Base-by-base conservation (phyloP, 73 alveolate genomes). In the Diophrys sp. region DNA sequence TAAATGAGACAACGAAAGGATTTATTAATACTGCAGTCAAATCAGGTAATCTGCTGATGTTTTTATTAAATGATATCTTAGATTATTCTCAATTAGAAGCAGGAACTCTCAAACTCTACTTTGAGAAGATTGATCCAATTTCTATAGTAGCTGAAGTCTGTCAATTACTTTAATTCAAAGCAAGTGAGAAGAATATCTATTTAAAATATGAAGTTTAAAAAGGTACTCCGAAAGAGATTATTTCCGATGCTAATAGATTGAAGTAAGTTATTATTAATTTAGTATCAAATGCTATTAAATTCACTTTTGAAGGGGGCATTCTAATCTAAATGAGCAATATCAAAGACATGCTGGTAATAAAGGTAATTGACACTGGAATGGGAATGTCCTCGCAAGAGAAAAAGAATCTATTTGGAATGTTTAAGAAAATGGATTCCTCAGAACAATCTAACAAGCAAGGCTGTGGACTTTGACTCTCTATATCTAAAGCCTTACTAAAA, bases 11-110 rank as follows among this genome's bases (percentile, higher is more conserved):
- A 14, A 1, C 32, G 27, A 30, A 55, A 23, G 56, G 62, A 11
- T 29, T 24, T n/a, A 29, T 27, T 67, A 53, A 55, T 23, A 81
- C 44, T 2, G 82, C 89, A 23, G 73, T 23, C 14, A 62, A 70
- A 33, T 70, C 81, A 31, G 67, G 83, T 5, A 56, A 81, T 23
- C 77, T 81, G 2, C 33, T 81, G 71, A 54, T 73, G 18, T 81
- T 62, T 23, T 30, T 81, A 31, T 79, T 81, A 1, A 81, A 81
- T 55, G 89, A 81, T 53, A 81, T 81, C 53, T 78, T 81, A 18
- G 89, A 81, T 53, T 81, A 53, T 44, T 79, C 83, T 1, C 54
- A 80, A 54, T 54, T 67, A 18, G 88, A 80, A 54, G 77, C 57
- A 18, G 73, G 73, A 28, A 53, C 24, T 1, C 34, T 80, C 8